Percentiles rank a stretch among this genome's conserved stretches.
These are phyloP conservation scores for Picea sitchensis DNA, from an alignment of 75 land plant species.

Conservation along the genomic window DNA sequence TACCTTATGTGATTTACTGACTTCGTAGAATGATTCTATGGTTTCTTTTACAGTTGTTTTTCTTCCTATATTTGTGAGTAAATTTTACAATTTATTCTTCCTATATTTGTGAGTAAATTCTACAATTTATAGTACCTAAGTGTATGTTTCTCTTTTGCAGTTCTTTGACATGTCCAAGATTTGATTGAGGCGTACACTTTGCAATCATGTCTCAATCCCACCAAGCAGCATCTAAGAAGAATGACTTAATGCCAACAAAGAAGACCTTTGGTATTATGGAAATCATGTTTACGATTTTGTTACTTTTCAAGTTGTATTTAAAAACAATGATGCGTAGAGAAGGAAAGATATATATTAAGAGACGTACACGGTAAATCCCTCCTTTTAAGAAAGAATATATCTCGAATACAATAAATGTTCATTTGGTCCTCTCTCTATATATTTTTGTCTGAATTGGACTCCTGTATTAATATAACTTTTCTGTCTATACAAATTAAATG, in stretches of 20 bases:
- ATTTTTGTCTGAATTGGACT: too few relatives aligned
- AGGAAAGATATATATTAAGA: neutral
- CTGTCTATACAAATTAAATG: too few relatives aligned
- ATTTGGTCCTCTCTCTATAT: too few relatives aligned
- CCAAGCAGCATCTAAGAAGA: neutral
- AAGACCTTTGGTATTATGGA: slow-evolving; percentile 6
- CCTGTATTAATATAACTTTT: too few relatives aligned
- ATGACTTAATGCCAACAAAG: neutral
- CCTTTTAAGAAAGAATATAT: neutral
- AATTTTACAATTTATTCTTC: too few relatives aligned
- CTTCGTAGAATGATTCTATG: neutral
- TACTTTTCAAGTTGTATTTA: neutral
- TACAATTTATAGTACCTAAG: neutral
- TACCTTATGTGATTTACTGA: neutral
- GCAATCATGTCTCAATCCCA: neutral
- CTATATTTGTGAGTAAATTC: neutral
- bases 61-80: too few relatives aligned
- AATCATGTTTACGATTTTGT: neutral
- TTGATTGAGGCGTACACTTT: neutral
- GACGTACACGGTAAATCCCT: neutral
- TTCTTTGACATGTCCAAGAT: neutral
- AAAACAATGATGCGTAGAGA: neutral
- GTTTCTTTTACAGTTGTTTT: neutral
- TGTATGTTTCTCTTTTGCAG: neutral
- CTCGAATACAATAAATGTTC: too few relatives aligned